These are phyloP conservation scores for Globisporangium alternatum DNA, from an alignment of 352 stramenopile genomes.

Conservation along the genomic window DNA sequence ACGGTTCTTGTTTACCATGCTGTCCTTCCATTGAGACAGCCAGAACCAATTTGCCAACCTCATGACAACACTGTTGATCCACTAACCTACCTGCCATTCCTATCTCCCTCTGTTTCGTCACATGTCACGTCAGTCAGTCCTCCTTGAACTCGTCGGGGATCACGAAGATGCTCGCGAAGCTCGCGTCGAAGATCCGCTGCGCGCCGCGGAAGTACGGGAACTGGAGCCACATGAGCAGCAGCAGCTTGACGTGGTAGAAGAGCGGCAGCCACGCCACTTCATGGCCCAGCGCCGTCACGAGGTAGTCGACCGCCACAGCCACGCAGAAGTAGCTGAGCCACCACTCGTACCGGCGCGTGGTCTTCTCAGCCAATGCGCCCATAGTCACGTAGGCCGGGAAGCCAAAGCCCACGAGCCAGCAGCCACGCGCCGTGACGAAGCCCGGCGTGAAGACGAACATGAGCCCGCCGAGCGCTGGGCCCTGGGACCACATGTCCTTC, in stretches of 20 bases:
- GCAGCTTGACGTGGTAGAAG: conserved; percentile 84
- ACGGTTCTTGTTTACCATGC: background rate
- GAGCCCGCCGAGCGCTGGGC: conserved; percentile 67
- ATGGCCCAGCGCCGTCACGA: conserved; percentile 49
- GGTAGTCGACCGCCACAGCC: conserved; percentile 64
- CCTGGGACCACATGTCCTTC: conserved; percentile 77
- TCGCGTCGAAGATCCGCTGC: conserved; percentile 74
- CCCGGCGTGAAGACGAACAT: conserved; percentile 86
- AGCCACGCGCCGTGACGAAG: conserved; percentile 78
- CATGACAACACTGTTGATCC: background rate
- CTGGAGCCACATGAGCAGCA: conserved; percentile 86
- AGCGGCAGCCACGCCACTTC: conserved; percentile 79
- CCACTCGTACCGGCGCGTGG: conserved; percentile 80
- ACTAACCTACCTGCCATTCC: background rate
- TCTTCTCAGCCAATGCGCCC: conserved; percentile 71
- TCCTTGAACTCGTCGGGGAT: conserved; percentile 31
- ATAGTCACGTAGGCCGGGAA: conserved; percentile 84
- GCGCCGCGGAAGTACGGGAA: conserved; percentile 89
- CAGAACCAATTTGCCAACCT: background rate
- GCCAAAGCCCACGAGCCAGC: conserved; percentile 68
- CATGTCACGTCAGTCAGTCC: conserved; percentile 19
- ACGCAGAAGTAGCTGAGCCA: conserved; percentile 86
- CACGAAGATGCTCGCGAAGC: conserved; percentile 77
- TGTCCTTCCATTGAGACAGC: conserved; percentile 4
- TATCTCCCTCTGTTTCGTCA: background rate